phyloP scores from a whole-genome alignment of 2,329 filamentous ascomycete genomes.

The Malbranchea cinnamomea region DNA sequence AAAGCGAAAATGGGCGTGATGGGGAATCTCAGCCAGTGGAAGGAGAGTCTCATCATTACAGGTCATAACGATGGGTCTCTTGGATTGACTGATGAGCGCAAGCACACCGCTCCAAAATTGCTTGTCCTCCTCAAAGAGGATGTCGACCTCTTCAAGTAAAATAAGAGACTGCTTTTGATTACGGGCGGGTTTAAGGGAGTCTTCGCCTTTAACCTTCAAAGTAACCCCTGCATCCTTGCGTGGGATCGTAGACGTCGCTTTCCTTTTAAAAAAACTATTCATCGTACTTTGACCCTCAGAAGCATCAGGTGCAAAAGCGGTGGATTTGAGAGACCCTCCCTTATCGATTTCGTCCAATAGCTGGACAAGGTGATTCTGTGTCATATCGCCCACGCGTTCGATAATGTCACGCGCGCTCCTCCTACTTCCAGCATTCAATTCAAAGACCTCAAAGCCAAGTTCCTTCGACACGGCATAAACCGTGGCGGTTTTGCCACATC shows the following conservation, averaged over 20 bases:
- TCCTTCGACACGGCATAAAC: constrained; percentile 88
- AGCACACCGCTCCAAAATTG: constrained; percentile 82
- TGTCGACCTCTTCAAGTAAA: constrained; percentile 80
- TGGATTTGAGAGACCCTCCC: constrained; percentile 21
- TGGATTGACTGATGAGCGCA: constrained; percentile 66
- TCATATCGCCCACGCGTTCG: constrained; percentile 93
- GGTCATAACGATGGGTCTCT: constrained; percentile 83
- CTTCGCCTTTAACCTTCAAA: constrained; percentile 13
- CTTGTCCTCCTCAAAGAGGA: constrained; percentile 90
- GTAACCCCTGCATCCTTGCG: constrained; percentile 17
- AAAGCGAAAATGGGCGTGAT: constrained; percentile 76
- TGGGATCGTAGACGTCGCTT: constrained; percentile 29
- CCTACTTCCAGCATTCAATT: constrained; percentile 73
- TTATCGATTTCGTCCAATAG: constrained; percentile 22
- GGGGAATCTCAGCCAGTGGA: constrained; percentile 55
- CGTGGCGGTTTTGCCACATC: constrained; percentile 84
- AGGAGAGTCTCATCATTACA: constrained; percentile 85
- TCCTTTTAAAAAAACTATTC: constrained; percentile 56
- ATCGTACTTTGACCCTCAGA: constrained; percentile 50
- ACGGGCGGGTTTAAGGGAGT: constrained; percentile 9
- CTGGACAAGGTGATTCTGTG: constrained; percentile 78
- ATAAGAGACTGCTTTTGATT: constrained; percentile 87
- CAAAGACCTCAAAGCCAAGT: constrained; percentile 83
- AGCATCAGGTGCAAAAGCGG: constrained; percentile 6
- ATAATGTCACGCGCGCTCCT: constrained; percentile 79